These are phyloP conservation scores for Paxillus involutus DNA, from an alignment of 768 basidiomycete genomes.

Conservation along the genomic window DNA sequence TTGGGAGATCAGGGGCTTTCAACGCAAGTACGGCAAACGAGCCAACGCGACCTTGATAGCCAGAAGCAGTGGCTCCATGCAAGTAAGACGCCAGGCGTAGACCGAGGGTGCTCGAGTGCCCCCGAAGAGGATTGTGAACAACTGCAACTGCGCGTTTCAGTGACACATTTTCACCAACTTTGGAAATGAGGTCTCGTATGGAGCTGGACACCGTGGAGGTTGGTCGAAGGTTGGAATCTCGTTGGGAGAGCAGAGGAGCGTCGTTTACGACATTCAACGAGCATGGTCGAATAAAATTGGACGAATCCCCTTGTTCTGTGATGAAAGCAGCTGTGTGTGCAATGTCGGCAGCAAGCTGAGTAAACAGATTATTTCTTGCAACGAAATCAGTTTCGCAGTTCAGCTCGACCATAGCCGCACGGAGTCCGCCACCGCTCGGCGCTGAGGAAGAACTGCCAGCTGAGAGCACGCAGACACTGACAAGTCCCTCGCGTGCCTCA, in stretches of 20 bases:
- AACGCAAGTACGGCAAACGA: slow-evolving; percentile 56
- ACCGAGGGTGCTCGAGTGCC: slow-evolving; percentile 36
- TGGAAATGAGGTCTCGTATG: slow-evolving; percentile 68
- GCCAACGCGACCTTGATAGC: slow-evolving; percentile 59
- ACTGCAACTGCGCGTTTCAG: slow-evolving; percentile 57
- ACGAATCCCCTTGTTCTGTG: slow-evolving; percentile 38
- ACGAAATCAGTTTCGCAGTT: slow-evolving; percentile 99
- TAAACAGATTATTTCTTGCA: slow-evolving; percentile 80
- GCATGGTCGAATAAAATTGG: slow-evolving; percentile 45
- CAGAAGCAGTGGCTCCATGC: slow-evolving; percentile 52
- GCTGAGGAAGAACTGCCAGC: slow-evolving; percentile 47
- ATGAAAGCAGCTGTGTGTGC: slow-evolving; percentile 83
- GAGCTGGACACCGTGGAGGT: slow-evolving; percentile 56
- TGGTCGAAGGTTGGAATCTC: slow-evolving; percentile 30
- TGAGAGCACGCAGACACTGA: slow-evolving; percentile 75
- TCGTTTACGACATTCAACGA: slow-evolving; percentile 53
- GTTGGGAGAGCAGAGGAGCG: slow-evolving; percentile 64
- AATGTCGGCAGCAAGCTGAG: slow-evolving; percentile 72
- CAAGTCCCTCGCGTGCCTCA: slow-evolving; percentile 72
- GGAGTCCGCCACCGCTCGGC: slow-evolving; percentile 45
- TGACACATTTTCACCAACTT: slow-evolving; percentile 79
- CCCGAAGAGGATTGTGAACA: slow-evolving; percentile 36
- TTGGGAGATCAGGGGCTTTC: slow-evolving; percentile 45
- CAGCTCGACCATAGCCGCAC: slow-evolving; percentile 87
- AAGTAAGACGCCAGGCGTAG: slow-evolving; percentile 55